Conservation (phyloP, 192 early-diverging fungal genomes). For the Helicostylum pulchrum region DNA sequence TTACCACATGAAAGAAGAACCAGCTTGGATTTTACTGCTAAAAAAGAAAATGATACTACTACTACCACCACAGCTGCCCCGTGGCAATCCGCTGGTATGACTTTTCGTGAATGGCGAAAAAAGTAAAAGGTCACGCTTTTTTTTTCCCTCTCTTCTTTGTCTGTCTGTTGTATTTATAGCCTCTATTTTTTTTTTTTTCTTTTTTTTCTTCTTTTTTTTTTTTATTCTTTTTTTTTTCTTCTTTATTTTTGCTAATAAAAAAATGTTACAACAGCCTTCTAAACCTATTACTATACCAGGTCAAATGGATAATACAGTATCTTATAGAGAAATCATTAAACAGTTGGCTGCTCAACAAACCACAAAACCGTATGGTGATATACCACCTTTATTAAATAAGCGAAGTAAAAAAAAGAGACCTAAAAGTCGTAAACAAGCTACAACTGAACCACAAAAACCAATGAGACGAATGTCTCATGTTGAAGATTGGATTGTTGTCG, state of each 20-base stretch:
- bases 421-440: background rate
- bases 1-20: background rate
- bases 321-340: conserved; percentile 35
- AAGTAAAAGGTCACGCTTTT: background rate
- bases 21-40: background rate
- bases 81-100: conserved; percentile 7
- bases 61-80: background rate
- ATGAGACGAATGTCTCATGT: conserved; percentile 39
- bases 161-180: no score
- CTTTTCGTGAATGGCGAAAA: conserved; percentile 19
- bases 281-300: conserved; percentile 14
- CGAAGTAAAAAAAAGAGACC: conserved; percentile 23
- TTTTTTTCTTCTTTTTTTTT: background rate
- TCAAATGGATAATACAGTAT: background rate
- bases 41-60: background rate
- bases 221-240: background rate
- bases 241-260: background rate
- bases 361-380: conserved; percentile 35
- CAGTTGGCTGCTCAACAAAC: conserved; percentile 30
- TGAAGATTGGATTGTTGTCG: conserved; percentile 35
- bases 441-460: background rate
- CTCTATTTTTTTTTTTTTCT: background rate
- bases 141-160: background rate
- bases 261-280: conserved; percentile 3
- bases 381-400: conserved; percentile 29